Evolutionary conservation across 1,284 basidiomycete genomes (phyloP).

Genomic region (Cryptococcus sp.): DNA sequence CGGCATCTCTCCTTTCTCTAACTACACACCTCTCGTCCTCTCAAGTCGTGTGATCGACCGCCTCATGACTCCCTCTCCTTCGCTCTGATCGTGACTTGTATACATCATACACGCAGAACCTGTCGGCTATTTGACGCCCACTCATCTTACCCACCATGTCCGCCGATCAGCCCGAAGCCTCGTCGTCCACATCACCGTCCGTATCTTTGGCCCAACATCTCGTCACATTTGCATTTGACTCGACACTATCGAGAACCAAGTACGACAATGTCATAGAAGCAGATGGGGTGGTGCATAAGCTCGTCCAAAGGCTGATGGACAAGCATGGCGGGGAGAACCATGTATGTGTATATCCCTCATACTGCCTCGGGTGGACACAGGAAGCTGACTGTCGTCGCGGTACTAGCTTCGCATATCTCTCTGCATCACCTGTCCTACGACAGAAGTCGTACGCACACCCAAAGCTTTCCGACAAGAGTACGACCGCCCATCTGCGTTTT

Average conservation of each 20-base stretch:
- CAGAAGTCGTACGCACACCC: not conserved
- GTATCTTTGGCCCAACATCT: constrained; percentile 19
- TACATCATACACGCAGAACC: too few species aligned
- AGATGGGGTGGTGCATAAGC: constrained; percentile 43
- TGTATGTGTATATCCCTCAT: constrained; percentile 24
- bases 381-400: not conserved
- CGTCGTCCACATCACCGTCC: constrained; percentile 28
- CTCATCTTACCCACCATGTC: constrained; percentile 2
- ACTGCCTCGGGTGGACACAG: not conserved
- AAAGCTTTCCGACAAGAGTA: constrained; percentile 27
- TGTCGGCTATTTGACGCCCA: not conserved
- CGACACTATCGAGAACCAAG: constrained; percentile 33
- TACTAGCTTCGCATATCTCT: constrained; percentile 18
- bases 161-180: constrained; percentile 37
- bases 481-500: constrained; percentile 30
- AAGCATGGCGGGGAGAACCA: constrained; percentile 41
- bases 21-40: too few species aligned
- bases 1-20: too few species aligned
- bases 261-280: constrained; percentile 40
- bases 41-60: too few species aligned
- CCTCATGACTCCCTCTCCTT: too few species aligned
- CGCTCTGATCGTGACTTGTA: too few species aligned
- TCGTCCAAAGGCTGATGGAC: constrained; percentile 47
- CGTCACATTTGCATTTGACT: constrained; percentile 45
- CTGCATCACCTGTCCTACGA: constrained; percentile 18